Evolutionary conservation across 1,139 yeast species (phyloP), one percentile per base, ranked within the genome.

Genomic region (Pichia sp.): DNA sequence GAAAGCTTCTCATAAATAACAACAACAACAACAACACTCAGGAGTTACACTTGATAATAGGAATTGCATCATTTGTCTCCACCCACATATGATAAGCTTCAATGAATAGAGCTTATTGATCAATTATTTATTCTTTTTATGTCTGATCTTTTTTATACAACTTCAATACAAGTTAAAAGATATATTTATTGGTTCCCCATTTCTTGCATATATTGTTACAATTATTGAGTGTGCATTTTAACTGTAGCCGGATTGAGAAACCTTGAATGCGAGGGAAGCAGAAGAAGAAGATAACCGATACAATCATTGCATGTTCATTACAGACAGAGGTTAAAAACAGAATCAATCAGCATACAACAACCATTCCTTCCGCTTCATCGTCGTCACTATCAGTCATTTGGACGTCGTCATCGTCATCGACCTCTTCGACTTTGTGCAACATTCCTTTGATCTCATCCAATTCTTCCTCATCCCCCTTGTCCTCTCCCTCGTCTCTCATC

Each of bases 401-500:
- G n/a, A 36, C 63, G 59, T 48, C 72, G 7, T 40, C 30, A 8
- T 52, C 40, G 27, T 70, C 72, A 42, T 67, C 68, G 31, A 68
- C 67, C 29, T 67, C 58, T 36, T 60, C 61, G 29, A 54, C 61
- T 60, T 53, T 74, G 72, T 41, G 70, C 69, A 52, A 64, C 67
- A 51, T 68, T 68, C 43, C 67, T 68, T 54, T 58, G 36, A 59
- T 59, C 30, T 74, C 75, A 6, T 67, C 71, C 9, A 56, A 51
- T 48, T 67, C 64, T 53, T 63, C 55, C 8, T 63, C 64, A 5
- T 65, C 62, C 12, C 61, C 58, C 53, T 66, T 68, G 16, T 56
- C 59, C 48, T 59, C 58, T n/a, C 70, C 71, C 65, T 91, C 98
- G 64, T 92, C 98, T 75, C 98, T 83, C 92, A 87, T 86, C 61